A percentile compares a stretch with the other conserved stretches of the same genome.
These are phyloP conservation scores for Rhytidiadelphus loreus DNA, from an alignment of 225 moss, liverwort and hornwort species.

Conservation along the genomic window DNA sequence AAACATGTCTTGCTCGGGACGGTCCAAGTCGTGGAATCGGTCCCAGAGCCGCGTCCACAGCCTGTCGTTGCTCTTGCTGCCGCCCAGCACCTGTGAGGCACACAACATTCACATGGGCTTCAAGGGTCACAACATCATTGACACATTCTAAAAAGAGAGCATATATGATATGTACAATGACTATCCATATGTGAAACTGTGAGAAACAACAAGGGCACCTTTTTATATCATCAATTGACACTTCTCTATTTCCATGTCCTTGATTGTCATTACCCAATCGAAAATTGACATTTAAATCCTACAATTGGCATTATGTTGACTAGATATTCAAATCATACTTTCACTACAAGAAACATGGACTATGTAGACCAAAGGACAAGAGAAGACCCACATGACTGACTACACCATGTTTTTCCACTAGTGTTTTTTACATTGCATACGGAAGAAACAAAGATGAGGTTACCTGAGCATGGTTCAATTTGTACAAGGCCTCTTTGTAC, in stretches of 20 bases:
- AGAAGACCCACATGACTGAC: neutral
- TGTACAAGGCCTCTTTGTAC: conserved; percentile 5
- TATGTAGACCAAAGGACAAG: too few species aligned
- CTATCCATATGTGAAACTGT: too few species aligned
- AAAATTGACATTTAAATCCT: neutral
- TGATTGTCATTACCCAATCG: neutral
- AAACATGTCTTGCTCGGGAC: conserved; percentile 1
- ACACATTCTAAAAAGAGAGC: neutral
- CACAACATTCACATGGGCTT: neutral
- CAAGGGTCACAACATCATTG: neutral
- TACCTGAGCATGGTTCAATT: neutral
- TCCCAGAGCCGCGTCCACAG: conserved; percentile 2
- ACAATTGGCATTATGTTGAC: neutral
- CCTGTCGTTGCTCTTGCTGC: conserved; percentile 7
- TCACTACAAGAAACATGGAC: neutral
- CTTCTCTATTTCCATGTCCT: neutral
- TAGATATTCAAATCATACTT: neutral
- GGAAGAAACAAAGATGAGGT: neutral
- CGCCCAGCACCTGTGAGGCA: neutral
- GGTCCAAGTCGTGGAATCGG: conserved; percentile 4
- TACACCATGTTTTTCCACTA: neutral
- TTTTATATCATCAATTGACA: neutral
- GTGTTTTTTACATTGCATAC: neutral
- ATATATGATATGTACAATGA: neutral
- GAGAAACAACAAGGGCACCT: neutral